Conservation (phyloP, 106 monocot genomes). For the Phalaenopsis aphrodite region DNA sequence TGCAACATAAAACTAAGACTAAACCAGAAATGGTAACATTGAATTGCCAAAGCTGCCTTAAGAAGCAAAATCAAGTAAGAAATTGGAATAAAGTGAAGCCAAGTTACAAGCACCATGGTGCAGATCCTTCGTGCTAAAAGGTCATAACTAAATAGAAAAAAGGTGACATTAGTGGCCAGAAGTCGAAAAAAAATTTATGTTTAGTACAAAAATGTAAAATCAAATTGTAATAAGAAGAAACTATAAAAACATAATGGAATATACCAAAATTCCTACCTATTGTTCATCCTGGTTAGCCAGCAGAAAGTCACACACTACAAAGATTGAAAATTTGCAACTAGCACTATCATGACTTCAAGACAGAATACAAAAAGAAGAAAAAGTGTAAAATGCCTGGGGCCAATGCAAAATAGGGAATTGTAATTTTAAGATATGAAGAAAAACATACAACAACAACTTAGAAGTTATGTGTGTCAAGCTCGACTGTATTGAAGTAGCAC, state of each 20-base stretch:
- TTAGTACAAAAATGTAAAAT: background rate
- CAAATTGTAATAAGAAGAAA: background rate
- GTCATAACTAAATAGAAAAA: background rate
- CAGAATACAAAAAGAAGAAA: background rate
- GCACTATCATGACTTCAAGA: background rate
- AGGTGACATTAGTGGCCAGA: background rate
- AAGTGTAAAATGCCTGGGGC: background rate
- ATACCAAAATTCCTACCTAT: too few relatives aligned
- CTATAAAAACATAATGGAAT: background rate
- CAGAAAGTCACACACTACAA: background rate
- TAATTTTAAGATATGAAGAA: background rate
- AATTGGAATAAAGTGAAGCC: background rate
- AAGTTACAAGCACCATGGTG: background rate
- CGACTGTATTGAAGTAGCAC: background rate
- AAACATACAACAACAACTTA: background rate
- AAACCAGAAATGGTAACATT: background rate
- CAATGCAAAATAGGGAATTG: background rate
- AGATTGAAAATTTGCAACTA: constrained; percentile 1
- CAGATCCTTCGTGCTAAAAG: background rate
- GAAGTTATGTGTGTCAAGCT: background rate
- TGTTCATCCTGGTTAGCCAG: background rate
- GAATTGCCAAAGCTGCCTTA: background rate
- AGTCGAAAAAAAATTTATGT: background rate
- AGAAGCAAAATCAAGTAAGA: background rate
- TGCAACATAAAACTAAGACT: background rate